Percentiles rank a stretch among this genome's conserved stretches.
phyloP scores from a whole-genome alignment of 768 basidiomycete species.

The Gymnopilus junonius region DNA sequence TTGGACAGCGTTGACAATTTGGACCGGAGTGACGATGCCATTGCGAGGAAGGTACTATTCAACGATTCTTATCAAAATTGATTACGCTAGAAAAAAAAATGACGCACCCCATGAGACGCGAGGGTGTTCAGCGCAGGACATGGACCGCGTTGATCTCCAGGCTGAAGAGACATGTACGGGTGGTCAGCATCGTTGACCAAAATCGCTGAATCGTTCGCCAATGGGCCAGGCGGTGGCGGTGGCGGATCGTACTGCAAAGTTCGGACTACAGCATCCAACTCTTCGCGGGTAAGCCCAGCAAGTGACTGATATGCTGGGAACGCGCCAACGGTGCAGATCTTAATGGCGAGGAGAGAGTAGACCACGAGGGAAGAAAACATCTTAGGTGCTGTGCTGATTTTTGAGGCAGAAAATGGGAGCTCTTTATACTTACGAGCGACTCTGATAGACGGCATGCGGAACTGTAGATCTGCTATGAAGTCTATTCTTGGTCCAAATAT shows the following conservation, averaged over 20 bases:
- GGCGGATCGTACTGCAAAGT: constrained; percentile 5
- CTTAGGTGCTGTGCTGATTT: background rate
- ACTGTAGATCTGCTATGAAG: no score
- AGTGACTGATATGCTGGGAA: constrained; percentile 2
- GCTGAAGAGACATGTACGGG: constrained; percentile 20
- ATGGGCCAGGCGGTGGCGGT: constrained; percentile 16
- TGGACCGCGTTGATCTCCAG: constrained; percentile 22
- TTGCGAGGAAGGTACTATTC: constrained; percentile 16
- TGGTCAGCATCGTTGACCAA: constrained; percentile 24
- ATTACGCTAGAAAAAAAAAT: no score
- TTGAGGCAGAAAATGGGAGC: background rate
- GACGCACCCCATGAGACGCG: background rate
- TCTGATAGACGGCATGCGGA: background rate
- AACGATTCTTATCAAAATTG: no score
- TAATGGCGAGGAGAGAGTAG: background rate
- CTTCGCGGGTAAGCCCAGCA: constrained; percentile 6
- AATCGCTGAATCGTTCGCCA: constrained; percentile 21
- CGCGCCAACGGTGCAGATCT: background rate
- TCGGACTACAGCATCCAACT: constrained; percentile 6
- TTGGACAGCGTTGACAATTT: constrained; percentile 20
- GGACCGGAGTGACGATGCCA: constrained; percentile 15
- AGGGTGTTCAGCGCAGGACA: constrained; percentile 22
- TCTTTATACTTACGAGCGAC: background rate
- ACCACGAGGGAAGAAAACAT: background rate
- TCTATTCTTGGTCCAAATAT: background rate